A percentile compares a stretch with the other conserved stretches of the same genome.
These are phyloP conservation scores for Collybia mongolica DNA, from an alignment of 768 basidiomycete species.

Conservation along the genomic window DNA sequence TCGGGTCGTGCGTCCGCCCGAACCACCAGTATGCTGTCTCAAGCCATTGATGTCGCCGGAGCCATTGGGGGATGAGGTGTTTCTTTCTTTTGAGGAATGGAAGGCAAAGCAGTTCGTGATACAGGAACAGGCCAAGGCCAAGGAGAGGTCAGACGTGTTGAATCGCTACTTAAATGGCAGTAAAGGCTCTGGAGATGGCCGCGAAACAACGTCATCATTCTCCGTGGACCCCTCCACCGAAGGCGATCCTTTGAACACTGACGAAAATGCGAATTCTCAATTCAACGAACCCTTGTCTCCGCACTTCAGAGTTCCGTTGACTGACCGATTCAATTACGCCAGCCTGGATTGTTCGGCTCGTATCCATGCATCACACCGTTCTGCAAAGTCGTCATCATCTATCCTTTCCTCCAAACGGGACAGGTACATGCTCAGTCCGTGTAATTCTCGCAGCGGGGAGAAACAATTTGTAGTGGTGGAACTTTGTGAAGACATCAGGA, in stretches of 20 bases:
- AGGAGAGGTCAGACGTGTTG: slow-evolving; percentile 17
- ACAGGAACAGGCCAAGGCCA: slow-evolving; percentile 31
- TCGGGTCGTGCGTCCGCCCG: slow-evolving; percentile 45
- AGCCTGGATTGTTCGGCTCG: slow-evolving; percentile 90
- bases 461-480: slow-evolving; percentile 88
- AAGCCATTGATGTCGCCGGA: slow-evolving; percentile 50
- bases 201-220: slow-evolving; percentile 5
- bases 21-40: slow-evolving; percentile 68
- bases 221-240: slow-evolving; percentile 9
- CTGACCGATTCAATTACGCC: slow-evolving; percentile 94
- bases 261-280: slow-evolving; percentile 16
- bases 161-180: slow-evolving; percentile 15
- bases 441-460: slow-evolving; percentile 53
- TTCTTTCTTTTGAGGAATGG: slow-evolving; percentile 89
- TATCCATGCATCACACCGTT: slow-evolving; percentile 79
- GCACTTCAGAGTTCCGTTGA: slow-evolving; percentile 71
- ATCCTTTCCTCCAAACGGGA: slow-evolving; percentile 91
- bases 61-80: slow-evolving; percentile 55
- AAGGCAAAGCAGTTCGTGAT: slow-evolving; percentile 60
- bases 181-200: slow-evolving; percentile 5
- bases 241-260: slow-evolving; percentile 15
- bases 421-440: slow-evolving; percentile 96
- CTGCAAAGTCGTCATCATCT: slow-evolving; percentile 77
- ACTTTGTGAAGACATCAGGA: slow-evolving; percentile 95
- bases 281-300: slow-evolving; percentile 42